phyloP scores from a whole-genome alignment of 306 rosid genomes.

The Quercus gilva region DNA sequence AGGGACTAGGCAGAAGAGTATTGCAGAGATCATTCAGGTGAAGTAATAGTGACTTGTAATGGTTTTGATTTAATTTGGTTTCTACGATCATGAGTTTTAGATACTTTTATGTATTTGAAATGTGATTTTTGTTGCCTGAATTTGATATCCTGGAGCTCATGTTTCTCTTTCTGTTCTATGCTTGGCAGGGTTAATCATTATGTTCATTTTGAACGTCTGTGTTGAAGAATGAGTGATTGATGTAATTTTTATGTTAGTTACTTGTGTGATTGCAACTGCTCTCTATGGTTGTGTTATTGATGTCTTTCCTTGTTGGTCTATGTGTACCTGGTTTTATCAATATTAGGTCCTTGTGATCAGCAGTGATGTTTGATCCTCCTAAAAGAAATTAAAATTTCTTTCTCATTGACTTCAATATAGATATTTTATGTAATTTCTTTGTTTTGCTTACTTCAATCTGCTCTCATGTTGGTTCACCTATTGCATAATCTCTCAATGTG shows the following conservation, averaged over 20 bases:
- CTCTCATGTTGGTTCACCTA: background rate
- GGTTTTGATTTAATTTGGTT: background rate
- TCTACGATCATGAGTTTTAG: background rate
- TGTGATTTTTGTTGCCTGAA: background rate
- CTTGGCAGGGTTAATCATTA: background rate
- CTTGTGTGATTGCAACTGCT: too few species aligned
- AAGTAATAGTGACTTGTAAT: background rate
- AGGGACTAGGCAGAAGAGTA: slow-evolving; percentile 75
- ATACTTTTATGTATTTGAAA: background rate
- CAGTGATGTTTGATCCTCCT: background rate
- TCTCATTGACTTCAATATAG: background rate
- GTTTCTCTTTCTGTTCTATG: background rate
- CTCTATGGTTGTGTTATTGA: too few species aligned
- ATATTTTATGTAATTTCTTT: background rate
- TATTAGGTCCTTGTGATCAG: background rate
- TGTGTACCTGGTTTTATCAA: background rate
- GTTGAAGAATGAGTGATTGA: background rate
- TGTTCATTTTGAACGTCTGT: background rate
- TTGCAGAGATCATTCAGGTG: slow-evolving; percentile 95
- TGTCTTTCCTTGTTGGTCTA: background rate
- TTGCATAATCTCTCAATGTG: background rate
- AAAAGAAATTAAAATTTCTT: background rate
- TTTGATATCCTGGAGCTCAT: background rate
- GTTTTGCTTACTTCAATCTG: background rate
- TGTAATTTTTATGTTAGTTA: too few species aligned